Conservation (phyloP, 1,139 yeast species). For the Lodderomyces pseudojiufengensis region DNA sequence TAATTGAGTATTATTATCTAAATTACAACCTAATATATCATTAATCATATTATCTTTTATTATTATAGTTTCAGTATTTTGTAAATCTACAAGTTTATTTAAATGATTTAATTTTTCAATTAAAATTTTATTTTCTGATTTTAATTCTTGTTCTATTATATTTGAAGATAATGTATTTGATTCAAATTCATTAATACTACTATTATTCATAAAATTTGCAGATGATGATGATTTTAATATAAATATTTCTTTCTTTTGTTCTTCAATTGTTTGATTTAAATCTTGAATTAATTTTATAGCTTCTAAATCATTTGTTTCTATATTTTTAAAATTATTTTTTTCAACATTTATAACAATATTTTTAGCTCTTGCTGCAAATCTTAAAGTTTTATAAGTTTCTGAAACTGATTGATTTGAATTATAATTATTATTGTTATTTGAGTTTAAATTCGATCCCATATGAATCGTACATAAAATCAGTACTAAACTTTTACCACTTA, state of each 20-base stretch:
- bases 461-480: conserved; percentile 84
- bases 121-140: conserved; percentile 58
- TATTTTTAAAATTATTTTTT: conserved; percentile 38
- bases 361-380: conserved; percentile 93
- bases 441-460: conserved; percentile 39
- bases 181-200: background rate
- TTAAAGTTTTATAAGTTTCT: conserved; percentile 80
- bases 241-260: conserved; percentile 40
- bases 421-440: too few relatives aligned
- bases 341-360: conserved; percentile 71
- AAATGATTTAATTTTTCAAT: conserved; percentile 69
- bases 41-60: conserved; percentile 54
- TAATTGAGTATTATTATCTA: conserved; percentile 27
- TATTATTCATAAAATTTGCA: too few relatives aligned
- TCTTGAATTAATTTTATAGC: conserved; percentile 46
- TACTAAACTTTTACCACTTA: conserved; percentile 84
- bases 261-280: conserved; percentile 42
- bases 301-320: conserved; percentile 36
- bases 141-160: conserved; percentile 21
- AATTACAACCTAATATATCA: conserved; percentile 41
- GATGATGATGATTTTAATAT: conserved; percentile 17
- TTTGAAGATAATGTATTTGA: conserved; percentile 6
- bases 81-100: conserved; percentile 57
- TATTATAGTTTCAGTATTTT: conserved; percentile 51
- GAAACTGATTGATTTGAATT: conserved; percentile 48